Percentiles rank a stretch among this genome's conserved stretches.
Evolutionary conservation across 805 yeast species (phyloP).

Genomic region (Ogataea angusta): DNA sequence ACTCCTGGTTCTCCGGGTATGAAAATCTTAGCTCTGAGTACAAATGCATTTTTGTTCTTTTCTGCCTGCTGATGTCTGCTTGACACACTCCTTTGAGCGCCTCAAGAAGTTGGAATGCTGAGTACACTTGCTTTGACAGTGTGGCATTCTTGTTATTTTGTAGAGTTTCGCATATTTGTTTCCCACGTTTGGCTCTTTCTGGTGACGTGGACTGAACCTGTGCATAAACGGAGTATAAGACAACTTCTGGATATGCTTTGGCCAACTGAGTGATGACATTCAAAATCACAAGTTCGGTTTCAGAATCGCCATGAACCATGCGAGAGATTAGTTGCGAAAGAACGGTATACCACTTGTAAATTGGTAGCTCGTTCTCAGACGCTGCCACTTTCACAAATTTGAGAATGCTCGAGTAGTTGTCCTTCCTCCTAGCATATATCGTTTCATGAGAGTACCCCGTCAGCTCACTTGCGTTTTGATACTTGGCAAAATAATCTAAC

Average conservation of each 20-base stretch:
- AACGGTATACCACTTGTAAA: slow-evolving; percentile 73
- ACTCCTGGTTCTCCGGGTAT: slow-evolving; percentile 26
- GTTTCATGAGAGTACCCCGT: slow-evolving; percentile 27
- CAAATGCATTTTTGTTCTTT: slow-evolving; percentile 36
- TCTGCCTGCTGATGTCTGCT: slow-evolving; percentile 35
- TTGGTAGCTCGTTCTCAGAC: slow-evolving; percentile 42
- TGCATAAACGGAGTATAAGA: slow-evolving; percentile 81
- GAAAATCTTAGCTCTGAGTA: slow-evolving; percentile 40
- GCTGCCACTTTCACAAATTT: slow-evolving; percentile 44
- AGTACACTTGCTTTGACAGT: slow-evolving; percentile 23
- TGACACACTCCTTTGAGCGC: slow-evolving; percentile 43
- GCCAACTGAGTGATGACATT: slow-evolving; percentile 58
- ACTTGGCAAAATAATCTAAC: slow-evolving; percentile 67
- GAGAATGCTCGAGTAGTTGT: slow-evolving; percentile 44
- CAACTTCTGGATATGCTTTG: slow-evolving; percentile 69
- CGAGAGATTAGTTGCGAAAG: slow-evolving; percentile 84
- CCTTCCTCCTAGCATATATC: slow-evolving; percentile 31
- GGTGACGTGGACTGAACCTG: slow-evolving; percentile 57
- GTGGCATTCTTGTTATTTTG: slow-evolving; percentile 17
- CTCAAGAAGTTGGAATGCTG: slow-evolving; percentile 37
- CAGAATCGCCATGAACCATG: slow-evolving; percentile 57
- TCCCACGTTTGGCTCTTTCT: slow-evolving; percentile 46
- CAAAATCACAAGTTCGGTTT: slow-evolving; percentile 53
- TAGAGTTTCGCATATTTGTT: slow-evolving; percentile 38
- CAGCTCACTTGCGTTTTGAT: slow-evolving; percentile 26